Percentiles rank a stretch among this genome's conserved stretches.
These are phyloP conservation scores for Colletotrichum trifolii DNA, from an alignment of 2,329 filamentous ascomycete species.

Conservation along the genomic window DNA sequence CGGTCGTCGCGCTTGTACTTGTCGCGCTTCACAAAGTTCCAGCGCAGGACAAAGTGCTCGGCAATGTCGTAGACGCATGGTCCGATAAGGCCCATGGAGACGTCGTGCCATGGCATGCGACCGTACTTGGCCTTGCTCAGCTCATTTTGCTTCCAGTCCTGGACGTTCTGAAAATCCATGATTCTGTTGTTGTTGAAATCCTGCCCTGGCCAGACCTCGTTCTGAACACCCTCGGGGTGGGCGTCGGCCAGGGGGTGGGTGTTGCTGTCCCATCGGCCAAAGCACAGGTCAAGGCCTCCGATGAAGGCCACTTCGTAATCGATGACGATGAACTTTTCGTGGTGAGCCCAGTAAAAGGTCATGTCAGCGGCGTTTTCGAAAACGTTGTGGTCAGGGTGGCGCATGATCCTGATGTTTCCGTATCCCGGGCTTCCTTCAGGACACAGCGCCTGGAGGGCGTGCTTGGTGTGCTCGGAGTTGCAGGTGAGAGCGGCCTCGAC, in stretches of 20 bases:
- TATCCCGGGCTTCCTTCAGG: constrained; percentile 83
- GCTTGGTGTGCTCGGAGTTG: constrained; percentile 93
- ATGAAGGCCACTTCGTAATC: constrained; percentile 94
- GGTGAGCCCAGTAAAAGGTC: constrained; percentile 98
- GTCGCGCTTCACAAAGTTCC: constrained; percentile 97
- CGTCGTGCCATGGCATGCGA: constrained; percentile 98
- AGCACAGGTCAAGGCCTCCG: constrained; percentile 93
- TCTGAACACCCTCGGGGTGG: constrained; percentile 82
- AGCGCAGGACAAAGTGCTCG: constrained; percentile 92
- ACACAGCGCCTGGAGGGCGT: constrained; percentile 81
- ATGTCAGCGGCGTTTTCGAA: constrained; percentile 94
- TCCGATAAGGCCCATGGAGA: constrained; percentile 90
- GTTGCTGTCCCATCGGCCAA: constrained; percentile 90
- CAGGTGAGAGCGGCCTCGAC: constrained; percentile 85
- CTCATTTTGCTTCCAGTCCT: constrained; percentile 94
- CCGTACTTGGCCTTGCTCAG: constrained; percentile 91
- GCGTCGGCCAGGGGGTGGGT: constrained; percentile 89
- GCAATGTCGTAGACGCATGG: constrained; percentile 94
- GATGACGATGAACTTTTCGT: constrained; percentile 97
- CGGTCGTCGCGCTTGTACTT: constrained; percentile 92
- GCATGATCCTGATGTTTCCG: constrained; percentile 89
- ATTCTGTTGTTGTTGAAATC: constrained; percentile 98
- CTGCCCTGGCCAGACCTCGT: constrained; percentile 93
- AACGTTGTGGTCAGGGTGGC: constrained; percentile 95
- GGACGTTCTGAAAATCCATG: constrained; percentile 92